phyloP scores from a whole-genome alignment of 345 rosid species.

The Psidium guajava region DNA sequence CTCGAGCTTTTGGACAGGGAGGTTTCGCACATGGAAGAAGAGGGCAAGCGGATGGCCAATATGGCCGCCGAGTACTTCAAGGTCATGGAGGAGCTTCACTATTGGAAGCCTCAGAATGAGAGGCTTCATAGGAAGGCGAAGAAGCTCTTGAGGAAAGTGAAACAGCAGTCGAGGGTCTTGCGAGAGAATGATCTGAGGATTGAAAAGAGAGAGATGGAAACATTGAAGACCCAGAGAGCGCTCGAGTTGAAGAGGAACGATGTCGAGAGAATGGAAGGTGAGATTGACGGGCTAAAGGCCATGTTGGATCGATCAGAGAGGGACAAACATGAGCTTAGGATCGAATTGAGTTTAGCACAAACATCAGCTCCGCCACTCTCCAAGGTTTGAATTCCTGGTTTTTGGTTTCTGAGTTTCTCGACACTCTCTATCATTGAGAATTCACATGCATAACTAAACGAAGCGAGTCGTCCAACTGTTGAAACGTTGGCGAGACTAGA shows the following conservation, averaged over 20 bases:
- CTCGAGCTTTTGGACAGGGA: constrained; percentile 37
- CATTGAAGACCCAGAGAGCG: constrained; percentile 8
- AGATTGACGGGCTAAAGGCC: constrained; percentile 20
- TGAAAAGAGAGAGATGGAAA: constrained; percentile 22
- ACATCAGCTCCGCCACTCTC: constrained; percentile 8
- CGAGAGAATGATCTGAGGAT: constrained; percentile 24
- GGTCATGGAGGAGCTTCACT: constrained; percentile 23
- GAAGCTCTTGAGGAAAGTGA: constrained; percentile 34
- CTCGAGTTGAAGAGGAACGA: constrained; percentile 14
- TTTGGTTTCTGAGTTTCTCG: not conserved
- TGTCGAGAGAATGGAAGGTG: constrained; percentile 29
- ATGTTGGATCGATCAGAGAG: constrained; percentile 15
- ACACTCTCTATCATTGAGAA: not conserved
- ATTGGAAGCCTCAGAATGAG: constrained; percentile 24
- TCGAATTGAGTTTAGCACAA: constrained; percentile 12
- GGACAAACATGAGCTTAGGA: constrained; percentile 25
- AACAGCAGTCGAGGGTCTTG: constrained; percentile 12
- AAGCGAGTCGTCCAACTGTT: not conserved
- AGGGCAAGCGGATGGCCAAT: constrained; percentile 22
- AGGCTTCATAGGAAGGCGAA: constrained; percentile 36
- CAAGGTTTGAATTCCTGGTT: constrained; percentile 21
- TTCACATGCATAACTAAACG: not conserved
- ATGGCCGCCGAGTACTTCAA: constrained; percentile 23
- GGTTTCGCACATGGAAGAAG: constrained; percentile 32
- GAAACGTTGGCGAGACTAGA: not conserved